Conservation (phyloP, 495 filamentous ascomycete genomes). For the Lineolata rhizophorae region DNA sequence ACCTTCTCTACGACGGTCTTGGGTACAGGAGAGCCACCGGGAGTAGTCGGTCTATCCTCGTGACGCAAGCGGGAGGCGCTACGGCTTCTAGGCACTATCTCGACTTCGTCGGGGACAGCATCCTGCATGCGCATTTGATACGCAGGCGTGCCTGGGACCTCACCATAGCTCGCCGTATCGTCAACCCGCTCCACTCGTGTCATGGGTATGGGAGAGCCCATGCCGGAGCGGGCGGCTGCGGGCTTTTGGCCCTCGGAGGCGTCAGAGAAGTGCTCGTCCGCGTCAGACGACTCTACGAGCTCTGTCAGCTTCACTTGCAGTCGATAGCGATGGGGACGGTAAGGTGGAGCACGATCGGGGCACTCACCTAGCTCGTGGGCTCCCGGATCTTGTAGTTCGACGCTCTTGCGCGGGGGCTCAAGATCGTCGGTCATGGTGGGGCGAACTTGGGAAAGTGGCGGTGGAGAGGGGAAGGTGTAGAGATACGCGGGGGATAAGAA, state of each 20-base stretch:
- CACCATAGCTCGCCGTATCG: slow-evolving; percentile 31
- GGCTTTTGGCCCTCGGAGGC: slow-evolving; percentile 43
- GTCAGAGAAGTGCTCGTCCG: slow-evolving; percentile 78
- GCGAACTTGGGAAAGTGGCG: slow-evolving; percentile 7
- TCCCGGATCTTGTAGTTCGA: slow-evolving; percentile 49
- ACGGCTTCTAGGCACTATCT: slow-evolving; percentile 31
- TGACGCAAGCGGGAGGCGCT: slow-evolving; percentile 20
- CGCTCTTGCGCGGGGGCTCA: slow-evolving; percentile 40
- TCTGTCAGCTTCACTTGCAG: not conserved
- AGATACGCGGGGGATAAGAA: not conserved
- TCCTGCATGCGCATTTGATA: slow-evolving; percentile 34
- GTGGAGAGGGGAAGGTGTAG: slow-evolving; percentile 3
- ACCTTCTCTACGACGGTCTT: slow-evolving; percentile 67
- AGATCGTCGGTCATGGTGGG: slow-evolving; percentile 25
- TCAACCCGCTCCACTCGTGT: slow-evolving; percentile 40
- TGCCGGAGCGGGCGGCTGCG: slow-evolving; percentile 12
- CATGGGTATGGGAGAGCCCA: slow-evolving; percentile 32
- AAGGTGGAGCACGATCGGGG: no score
- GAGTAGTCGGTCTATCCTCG: slow-evolving; percentile 22
- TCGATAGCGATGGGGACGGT: not conserved
- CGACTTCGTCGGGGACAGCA: slow-evolving; percentile 43
- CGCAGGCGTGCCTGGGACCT: slow-evolving; percentile 38
- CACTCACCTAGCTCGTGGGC: slow-evolving; percentile 67
- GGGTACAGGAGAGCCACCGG: slow-evolving; percentile 45
- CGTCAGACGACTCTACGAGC: slow-evolving; percentile 36